Base-by-base conservation (phyloP, 192 early-diverging fungal genomes). In the Podila epigama region DNA sequence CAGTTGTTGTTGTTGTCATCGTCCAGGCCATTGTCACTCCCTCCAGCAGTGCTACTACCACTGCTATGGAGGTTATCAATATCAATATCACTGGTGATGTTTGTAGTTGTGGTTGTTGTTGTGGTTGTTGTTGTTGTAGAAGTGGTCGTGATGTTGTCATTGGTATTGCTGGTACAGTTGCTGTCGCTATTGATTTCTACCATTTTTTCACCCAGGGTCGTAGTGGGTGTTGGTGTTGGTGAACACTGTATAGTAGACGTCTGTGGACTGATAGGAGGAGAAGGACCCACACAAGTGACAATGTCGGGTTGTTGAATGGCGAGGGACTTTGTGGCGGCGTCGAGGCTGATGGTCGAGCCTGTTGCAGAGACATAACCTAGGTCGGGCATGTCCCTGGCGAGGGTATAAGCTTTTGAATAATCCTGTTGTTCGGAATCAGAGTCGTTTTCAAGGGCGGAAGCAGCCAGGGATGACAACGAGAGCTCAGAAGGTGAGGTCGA, bases 31-130 rank as follows among this genome's bases (percentile, higher is more conserved):
- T 63, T 63, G 22, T 63, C 69, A 28, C 66, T 68, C 2, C 66
- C 55, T 22, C 66, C 53, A 16, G 31, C 48, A 51, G 60, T 70
- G 28, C 69, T 70, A 70, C 25, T 31, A 59, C 68, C 11, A 39
- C 68, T 31, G 61, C 68, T 15, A 70, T 28, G 6, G 68, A 70
- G 7, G 58, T 41, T 51, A 70, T 70, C 58, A 62, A n/a, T 62
- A 15, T 69, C 67, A 11, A 58, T 20, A 16, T 68, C 66, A 6
- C 51, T 36, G 20, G 62, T 29, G 51, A 22, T 37, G 41, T 20
- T 51, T 37, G 37, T 12, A 7, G 62, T 13, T 16, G 51, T 36
- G 28, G 36, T 51, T 15, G 52, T 40, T 2, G 60, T 31, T 8
- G 51, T 62, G 28, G 60, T 11, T 4, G 42, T 9, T 34, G 32